Base-by-base conservation (phyloP, 2,329 filamentous ascomycete genomes). In the Cercospora berteroae region DNA sequence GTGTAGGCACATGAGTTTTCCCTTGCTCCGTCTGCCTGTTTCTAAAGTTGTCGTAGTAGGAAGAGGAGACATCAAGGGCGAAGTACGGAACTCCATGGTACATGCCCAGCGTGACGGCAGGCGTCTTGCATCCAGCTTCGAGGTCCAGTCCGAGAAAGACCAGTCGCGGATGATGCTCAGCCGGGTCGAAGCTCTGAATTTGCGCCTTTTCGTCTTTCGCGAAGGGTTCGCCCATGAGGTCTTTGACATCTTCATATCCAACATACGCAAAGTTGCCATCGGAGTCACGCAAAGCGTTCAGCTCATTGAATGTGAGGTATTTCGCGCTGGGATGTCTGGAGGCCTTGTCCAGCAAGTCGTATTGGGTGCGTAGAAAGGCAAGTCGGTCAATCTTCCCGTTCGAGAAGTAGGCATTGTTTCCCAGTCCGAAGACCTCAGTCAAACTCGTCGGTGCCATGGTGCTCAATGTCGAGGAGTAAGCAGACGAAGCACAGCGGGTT, bases 131-230 rank as follows among this genome's bases (percentile, higher is more conserved):
- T 12, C 63, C 33, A n/a, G 58, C 65, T 52, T 72, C 69, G 16
- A 72, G 65, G 27, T 72, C 71, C 5, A 72, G 64, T 25, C 71
- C 71, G 8, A 72, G 69, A 44, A 72, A 71, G 12, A 72, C 39
- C 1, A 72, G 68, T 20, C 65, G 64, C 16, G 71, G 68, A 65
- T 70, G 67, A 56, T 69, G 70, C 23, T 67, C 64, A 13, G 61
- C 55, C 12, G 69, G 70, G 58, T 69, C 63, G 23, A 72, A 72
- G 12, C 56, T 59, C 39, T 71, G 67, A n/a, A 70, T 66, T 10
- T 68, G 68, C 13, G 66, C 58, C 63, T 71, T 71, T 36, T 72
- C 71, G 36, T 70, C 68, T 25, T 70, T 63, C 9, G 60, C 33
- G 33, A 65, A 72, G 6, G 71, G 71, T n/a, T 64, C 57, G 23